Evolutionary conservation across 2,329 filamentous ascomycete species (phyloP).

Genomic region (Xylaria hypoxylon): DNA sequence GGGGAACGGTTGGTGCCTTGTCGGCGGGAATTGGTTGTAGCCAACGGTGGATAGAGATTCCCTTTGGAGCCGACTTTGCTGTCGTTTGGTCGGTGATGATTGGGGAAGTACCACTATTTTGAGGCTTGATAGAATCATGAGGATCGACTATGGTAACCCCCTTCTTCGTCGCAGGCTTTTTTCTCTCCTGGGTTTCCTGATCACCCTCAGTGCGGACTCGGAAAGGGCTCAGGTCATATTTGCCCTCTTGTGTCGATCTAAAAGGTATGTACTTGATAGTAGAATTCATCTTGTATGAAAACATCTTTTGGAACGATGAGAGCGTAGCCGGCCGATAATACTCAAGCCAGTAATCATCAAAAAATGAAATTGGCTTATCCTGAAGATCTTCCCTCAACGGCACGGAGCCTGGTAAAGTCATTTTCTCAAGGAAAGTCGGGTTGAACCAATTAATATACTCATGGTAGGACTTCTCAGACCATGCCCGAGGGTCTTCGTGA

Average conservation of each 20-base stretch:
- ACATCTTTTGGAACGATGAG: conserved; percentile 92
- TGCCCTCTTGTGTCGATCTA: conserved; percentile 76
- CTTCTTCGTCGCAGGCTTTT: conserved; percentile 67
- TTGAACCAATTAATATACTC: conserved; percentile 94
- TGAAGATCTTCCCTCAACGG: conserved; percentile 53
- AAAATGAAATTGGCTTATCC: conserved; percentile 66
- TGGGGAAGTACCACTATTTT: conserved; percentile 58
- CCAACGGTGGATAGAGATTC: conserved; percentile 71
- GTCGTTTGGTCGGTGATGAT: conserved; percentile 52
- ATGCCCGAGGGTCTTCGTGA: conserved; percentile 82
- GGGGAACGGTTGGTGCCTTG: conserved; percentile 52
- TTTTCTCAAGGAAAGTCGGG: conserved; percentile 74
- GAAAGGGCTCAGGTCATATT: conserved; percentile 90
- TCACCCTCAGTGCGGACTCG: conserved; percentile 76
- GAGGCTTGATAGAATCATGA: conserved; percentile 53
- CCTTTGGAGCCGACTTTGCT: conserved; percentile 54
- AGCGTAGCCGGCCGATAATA: conserved; percentile 92
- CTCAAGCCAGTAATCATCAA: conserved; percentile 97
- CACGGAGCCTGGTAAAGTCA: conserved; percentile 65
- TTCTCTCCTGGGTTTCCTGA: conserved; percentile 69
- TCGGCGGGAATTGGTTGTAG: conserved; percentile 62
- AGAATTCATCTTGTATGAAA: conserved; percentile 91
- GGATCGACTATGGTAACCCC: conserved; percentile 77
- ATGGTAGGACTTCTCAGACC: conserved; percentile 70
- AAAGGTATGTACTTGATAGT: conserved; percentile 86